Base-by-base conservation (phyloP, 2,329 filamentous ascomycete genomes). In the Zymoseptoria brevis region DNA sequence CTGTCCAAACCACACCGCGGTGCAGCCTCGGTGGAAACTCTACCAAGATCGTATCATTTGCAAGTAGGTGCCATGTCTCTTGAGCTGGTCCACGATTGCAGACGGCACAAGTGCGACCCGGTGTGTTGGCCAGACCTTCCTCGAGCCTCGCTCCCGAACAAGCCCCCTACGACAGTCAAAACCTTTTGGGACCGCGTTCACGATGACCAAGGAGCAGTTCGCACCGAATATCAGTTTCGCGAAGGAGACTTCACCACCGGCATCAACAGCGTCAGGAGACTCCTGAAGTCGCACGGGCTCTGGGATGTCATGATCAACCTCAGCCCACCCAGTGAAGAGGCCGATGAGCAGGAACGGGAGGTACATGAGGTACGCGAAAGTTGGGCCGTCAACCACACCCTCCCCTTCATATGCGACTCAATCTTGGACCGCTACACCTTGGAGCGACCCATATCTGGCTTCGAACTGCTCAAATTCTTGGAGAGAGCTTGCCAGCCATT, bases 201-300 rank as follows among this genome's bases (percentile, higher is more conserved):
- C 13, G 16, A n/a, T n/a, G 16, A 45, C 13, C 35, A 45, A 7
- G 35, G 35, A 45, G 13, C 35, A 2, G 35, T 45, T 13, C 35
- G 4, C 19, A 21, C n/a, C 16, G 19, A 55, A 8, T 49, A 22
- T 41, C 21, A 45, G 5, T 57, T 57, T 21, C 29, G 22, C 19
- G 56, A 57, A 48, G 56, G 56, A 50, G 54, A 54, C 50, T 57
- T 49, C 35, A 52, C 29, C 22, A 30, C 16, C 9, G 50, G 30
- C 13, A n/a, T 57, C 22, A 41, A 30, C 7, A 19, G 19, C 22
- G n/a, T 54, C 35, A 49, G 19, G 21, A 21, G 5, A 24, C n/a
- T 57, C 21, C 50, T 57, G 8, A 9, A 50, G 19, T 24, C 50
- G n/a, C 56, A 53, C 21, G 11, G 30, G 2, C 52, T 54, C 1